phyloP scores from a whole-genome alignment of 257 asterid genomes.

The Solanum sitiens region DNA sequence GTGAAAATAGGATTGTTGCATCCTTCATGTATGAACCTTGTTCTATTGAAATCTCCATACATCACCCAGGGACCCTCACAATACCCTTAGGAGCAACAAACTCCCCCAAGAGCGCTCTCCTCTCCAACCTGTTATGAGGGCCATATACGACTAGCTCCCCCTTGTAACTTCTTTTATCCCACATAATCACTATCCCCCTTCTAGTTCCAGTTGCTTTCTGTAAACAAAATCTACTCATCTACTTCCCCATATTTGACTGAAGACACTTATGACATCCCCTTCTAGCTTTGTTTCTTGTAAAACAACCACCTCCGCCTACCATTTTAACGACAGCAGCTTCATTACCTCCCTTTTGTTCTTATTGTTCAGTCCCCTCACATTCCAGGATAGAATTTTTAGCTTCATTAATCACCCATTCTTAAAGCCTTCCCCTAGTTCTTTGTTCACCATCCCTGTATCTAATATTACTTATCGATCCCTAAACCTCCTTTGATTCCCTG shows the following conservation, averaged over 20 bases:
- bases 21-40: background rate
- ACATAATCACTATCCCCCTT: background rate
- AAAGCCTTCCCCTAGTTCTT: background rate
- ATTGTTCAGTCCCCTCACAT: background rate
- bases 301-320: background rate
- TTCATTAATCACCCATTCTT: background rate
- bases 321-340: background rate
- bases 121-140: background rate
- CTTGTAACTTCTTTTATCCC: background rate
- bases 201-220: background rate
- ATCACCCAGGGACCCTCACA: background rate
- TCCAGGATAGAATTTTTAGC: background rate
- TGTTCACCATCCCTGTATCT: background rate
- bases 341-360: background rate
- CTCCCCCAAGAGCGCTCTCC: background rate
- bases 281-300: background rate
- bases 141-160: background rate
- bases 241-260: background rate
- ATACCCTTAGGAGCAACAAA: background rate
- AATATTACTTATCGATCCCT: background rate
- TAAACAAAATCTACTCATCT: background rate
- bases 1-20: background rate
- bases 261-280: background rate
- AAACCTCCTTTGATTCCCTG: background rate
- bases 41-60: background rate